Evolutionary conservation across 2,329 filamentous ascomycete genomes (phyloP).

Genomic region (Xylariales sp.): DNA sequence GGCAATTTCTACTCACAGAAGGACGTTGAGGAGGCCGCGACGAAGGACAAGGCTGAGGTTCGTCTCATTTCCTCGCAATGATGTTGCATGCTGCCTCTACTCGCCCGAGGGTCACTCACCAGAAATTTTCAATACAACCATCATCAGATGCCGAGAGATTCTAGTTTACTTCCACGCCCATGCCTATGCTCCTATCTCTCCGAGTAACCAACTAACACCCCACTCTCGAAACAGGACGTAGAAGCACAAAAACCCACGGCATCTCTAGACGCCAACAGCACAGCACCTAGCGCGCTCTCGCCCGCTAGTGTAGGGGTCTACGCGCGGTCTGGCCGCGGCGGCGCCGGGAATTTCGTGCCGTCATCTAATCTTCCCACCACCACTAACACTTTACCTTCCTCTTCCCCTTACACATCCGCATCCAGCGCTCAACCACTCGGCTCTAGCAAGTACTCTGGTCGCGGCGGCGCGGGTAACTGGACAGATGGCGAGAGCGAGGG

Average conservation of each 20-base stretch:
- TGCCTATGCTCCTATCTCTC: not conserved
- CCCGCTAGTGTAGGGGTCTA: constrained; percentile 38
- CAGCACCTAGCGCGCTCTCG: constrained; percentile 33
- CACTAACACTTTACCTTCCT: constrained; percentile 41
- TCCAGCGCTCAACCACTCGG: not conserved
- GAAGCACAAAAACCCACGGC: constrained; percentile 48
- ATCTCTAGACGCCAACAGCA: constrained; percentile 31
- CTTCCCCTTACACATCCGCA: constrained; percentile 32
- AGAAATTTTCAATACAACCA: not conserved
- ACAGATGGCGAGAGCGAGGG: constrained; percentile 37
- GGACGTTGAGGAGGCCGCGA: constrained; percentile 60
- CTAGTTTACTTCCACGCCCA: not conserved
- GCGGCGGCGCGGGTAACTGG: constrained; percentile 70
- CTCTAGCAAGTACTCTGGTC: constrained; percentile 52
- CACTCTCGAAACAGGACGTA: constrained; percentile 44
- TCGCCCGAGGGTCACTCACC: not conserved
- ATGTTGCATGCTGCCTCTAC: constrained; percentile 10
- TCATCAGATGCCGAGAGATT: no score
- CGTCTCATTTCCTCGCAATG: constrained; percentile 37
- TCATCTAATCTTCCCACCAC: constrained; percentile 43
- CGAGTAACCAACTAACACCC: constrained; percentile 3
- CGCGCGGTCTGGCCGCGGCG: constrained; percentile 63
- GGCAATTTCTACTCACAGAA: constrained; percentile 70
- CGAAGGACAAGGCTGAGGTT: constrained; percentile 42
- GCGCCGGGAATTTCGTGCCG: constrained; percentile 70